Conservation (phyloP, 2,329 filamentous ascomycete genomes). For the Periglandula ipomoeae region DNA sequence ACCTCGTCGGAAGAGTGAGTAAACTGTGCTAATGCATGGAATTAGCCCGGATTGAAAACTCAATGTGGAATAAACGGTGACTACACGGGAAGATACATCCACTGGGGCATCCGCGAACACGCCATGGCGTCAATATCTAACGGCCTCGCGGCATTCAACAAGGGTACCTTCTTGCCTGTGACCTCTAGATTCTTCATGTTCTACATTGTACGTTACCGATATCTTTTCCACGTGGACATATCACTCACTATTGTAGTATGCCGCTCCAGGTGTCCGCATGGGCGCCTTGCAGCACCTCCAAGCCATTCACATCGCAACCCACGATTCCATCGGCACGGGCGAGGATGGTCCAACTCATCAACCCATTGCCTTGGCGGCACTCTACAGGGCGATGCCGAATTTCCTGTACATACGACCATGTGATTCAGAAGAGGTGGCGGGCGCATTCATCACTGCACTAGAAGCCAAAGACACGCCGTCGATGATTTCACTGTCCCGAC, state of each 20-base stretch:
- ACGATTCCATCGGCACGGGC: slow-evolving; percentile 51
- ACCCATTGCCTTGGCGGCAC: slow-evolving; percentile 45
- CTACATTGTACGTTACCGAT: slow-evolving; percentile 28
- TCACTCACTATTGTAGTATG: slow-evolving; percentile 24
- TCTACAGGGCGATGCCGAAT: slow-evolving; percentile 56
- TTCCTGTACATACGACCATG: slow-evolving; percentile 50
- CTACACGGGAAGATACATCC: slow-evolving; percentile 46
- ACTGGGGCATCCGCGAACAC: slow-evolving; percentile 52
- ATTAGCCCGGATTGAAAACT: slow-evolving; percentile 27
- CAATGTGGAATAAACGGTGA: slow-evolving; percentile 43
- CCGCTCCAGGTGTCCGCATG: slow-evolving; percentile 51
- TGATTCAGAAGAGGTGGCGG: slow-evolving; percentile 48
- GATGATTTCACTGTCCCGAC: slow-evolving; percentile 40
- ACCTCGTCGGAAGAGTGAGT: not conserved
- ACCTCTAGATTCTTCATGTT: slow-evolving; percentile 57
- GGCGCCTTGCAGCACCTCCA: slow-evolving; percentile 46
- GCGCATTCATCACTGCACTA: slow-evolving; percentile 43
- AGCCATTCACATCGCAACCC: slow-evolving; percentile 50
- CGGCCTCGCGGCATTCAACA: slow-evolving; percentile 48
- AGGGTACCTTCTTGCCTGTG: slow-evolving; percentile 45
- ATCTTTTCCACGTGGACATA: not conserved
- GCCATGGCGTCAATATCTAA: slow-evolving; percentile 51
- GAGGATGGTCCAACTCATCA: slow-evolving; percentile 56
- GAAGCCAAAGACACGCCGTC: slow-evolving; percentile 29
- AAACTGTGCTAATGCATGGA: too few relatives aligned